Evolutionary conservation across 2,329 filamentous ascomycete species (phyloP), one percentile per base, ranked within the genome.

Genomic region (Trichoderma sp.): DNA sequence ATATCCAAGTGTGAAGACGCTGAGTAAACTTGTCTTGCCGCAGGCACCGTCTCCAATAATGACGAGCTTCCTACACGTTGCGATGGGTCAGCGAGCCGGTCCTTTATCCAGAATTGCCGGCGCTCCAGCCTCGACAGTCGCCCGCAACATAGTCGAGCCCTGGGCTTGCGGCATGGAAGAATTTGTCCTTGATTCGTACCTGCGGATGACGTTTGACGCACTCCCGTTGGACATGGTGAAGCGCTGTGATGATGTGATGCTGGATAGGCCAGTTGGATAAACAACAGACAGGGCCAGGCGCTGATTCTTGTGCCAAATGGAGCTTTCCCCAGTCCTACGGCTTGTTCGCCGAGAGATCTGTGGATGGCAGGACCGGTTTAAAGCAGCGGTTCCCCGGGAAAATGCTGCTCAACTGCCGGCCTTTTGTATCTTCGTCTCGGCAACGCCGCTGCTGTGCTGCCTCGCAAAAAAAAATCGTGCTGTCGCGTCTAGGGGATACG

Each of bases 31-130:
- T 64, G 96, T 99, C 86, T 99, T 99, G 77, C 96, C 96, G 82
- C 96, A 99, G 75, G 96, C 96, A 84, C 96, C 96, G 78, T 97
- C 94, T 71, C 94, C 94, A 76, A 97, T 97, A 75, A 97, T 97
- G 77, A 97, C 94, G 78, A 97, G 86, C 84, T 97, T 97, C 85
- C 94, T 97, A 78, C 21, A 61, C 3, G 47, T 72, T 55, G 63
- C 24, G 56, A 64, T 56, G 72, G 72, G 73, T 69, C 74, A 73
- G 56, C 33, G 71, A 61, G 21, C 33, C 29, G 16, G 63, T 40
- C 52, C 37, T 24, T 31, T 27, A 8, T 58, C 53, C 10, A 31
- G 24, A 49, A 21, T 24, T 58, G 61, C 52, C 53, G 37, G 19
- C 31, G 60, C 60, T 40, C 47, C 27, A 49, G 60, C 27, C 35